Evolutionary conservation across 331 rosid species (phyloP), one percentile per base, ranked within the genome.

Genomic region (Pyrus hybrid): DNA sequence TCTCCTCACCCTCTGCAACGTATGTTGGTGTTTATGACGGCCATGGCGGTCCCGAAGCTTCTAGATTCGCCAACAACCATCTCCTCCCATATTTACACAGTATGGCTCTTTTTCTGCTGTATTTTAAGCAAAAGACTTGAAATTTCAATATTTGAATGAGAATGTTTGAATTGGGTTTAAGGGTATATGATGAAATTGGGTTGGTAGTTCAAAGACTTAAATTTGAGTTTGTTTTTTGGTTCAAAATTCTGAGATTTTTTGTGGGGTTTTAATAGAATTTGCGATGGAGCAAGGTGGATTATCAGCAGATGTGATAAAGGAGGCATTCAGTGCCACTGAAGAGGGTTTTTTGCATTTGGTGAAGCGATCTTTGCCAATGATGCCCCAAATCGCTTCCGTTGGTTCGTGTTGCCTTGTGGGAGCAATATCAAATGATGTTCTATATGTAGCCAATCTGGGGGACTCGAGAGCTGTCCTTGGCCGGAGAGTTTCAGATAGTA

Each of bases 391-490:
- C 65, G 97, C 96, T 68, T 90, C 93, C 0, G 97, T 85, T 5
- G 99, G 99, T 18, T 92, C 99, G 0, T 94, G 99, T 76, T 94
- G 99, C 80, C 95, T 92, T 72, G 80, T 94, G 30, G 99, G 97
- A 64, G 97, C 97, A 9, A 94, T 94, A 77, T 65, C 97, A 4
- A 76, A 94, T 71, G 83, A 84, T 72, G 83, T 90, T 65, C 74
- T 94, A 43, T 89, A 87, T 74, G 89, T 90, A 70, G 99, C 99
- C 4, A 94, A 94, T 82, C 93, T 92, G 0, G 99, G 99, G 49
- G 99, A 94, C 73, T 94, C 99, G 0, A 86, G 99, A 77, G 99
- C 84, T 35, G 99, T 94, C 47, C 97, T 92, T 67, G 99, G 99
- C 43, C 75, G 90, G 79, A 83, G 77, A 80, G 80, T n/a, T 63